These are phyloP conservation scores for Cyclostephanos invisitatus DNA, from an alignment of 108 stramenopile species.

Conservation along the genomic window DNA sequence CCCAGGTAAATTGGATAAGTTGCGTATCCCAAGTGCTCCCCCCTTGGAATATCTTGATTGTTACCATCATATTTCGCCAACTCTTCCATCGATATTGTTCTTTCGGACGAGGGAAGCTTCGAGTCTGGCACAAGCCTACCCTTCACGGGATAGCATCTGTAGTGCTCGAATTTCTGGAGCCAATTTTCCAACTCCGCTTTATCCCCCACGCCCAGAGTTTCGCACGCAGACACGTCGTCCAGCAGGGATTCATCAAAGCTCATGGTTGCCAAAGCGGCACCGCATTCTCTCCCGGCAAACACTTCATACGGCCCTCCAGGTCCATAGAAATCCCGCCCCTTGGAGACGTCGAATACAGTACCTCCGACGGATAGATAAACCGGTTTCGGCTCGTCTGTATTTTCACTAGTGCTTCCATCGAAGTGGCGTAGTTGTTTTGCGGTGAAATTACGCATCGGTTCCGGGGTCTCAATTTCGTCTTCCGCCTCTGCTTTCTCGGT, in stretches of 20 bases:
- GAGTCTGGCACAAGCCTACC: constrained; percentile 81
- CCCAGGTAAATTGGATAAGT: constrained; percentile 85
- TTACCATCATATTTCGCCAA: constrained; percentile 63
- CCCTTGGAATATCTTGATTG: constrained; percentile 56
- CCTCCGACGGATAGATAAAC: constrained; percentile 91
- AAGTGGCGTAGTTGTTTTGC: constrained; percentile 67
- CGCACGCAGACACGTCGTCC: constrained; percentile 73
- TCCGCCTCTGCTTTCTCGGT: constrained; percentile 36
- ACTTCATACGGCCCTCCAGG: constrained; percentile 89
- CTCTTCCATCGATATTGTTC: constrained; percentile 72
- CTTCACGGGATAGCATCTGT: constrained; percentile 87
- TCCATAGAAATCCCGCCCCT: constrained; percentile 91
- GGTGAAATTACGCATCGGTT: constrained; percentile 88
- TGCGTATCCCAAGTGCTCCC: constrained; percentile 59
- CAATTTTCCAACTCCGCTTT: constrained; percentile 84
- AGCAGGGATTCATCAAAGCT: constrained; percentile 86
- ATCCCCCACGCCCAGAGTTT: constrained; percentile 81
- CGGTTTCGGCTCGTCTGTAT: constrained; percentile 74
- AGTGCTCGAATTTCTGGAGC: constrained; percentile 93
- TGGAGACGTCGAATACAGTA: constrained; percentile 92
- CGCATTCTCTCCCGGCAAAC: constrained; percentile 96
- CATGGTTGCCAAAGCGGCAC: constrained; percentile 92
- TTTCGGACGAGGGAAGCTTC: constrained; percentile 53
- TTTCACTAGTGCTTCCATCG: constrained; percentile 75
- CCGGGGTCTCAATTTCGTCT: constrained; percentile 61